Evolutionary conservation across 1,139 yeast species (phyloP).

Genomic region (Candida tetrigidarum): DNA sequence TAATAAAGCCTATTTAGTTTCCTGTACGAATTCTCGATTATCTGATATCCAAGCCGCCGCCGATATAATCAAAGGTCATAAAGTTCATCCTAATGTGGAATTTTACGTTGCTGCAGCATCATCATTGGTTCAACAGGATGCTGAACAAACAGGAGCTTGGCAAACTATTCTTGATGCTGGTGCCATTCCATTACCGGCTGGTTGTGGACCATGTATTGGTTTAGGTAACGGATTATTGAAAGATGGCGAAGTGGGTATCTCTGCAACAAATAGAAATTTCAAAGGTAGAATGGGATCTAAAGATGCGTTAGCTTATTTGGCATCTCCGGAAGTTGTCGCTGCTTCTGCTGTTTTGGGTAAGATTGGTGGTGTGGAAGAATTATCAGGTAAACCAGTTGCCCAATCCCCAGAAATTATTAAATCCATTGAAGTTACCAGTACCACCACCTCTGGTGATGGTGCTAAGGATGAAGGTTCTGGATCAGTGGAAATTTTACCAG

Average conservation of each 20-base stretch:
- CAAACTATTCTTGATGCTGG: conserved; percentile 87
- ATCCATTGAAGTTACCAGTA: conserved; percentile 41
- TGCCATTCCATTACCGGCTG: conserved; percentile 94
- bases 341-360: conserved; percentile 95
- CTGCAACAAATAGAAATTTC: conserved; percentile 97
- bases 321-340: conserved; percentile 98
- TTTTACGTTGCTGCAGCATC: conserved; percentile 99
- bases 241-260: conserved; percentile 97
- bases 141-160: conserved; percentile 93
- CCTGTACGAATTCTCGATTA: conserved; percentile 94
- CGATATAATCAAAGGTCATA: conserved; percentile 74
- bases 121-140: conserved; percentile 88
- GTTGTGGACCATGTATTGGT: conserved; percentile 99
- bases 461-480: conserved; percentile 35
- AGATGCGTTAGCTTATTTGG: conserved; percentile 94
- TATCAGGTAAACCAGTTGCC: conserved; percentile 59
- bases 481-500: conserved; percentile 74
- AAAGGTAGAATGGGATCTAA: conserved; percentile 99
- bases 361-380: conserved; percentile 91
- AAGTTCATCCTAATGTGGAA: conserved; percentile 87
- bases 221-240: conserved; percentile 91
- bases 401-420: conserved; percentile 51
- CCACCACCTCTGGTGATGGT: conserved; percentile 21
- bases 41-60: conserved; percentile 97
- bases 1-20: conserved; percentile 95